A percentile compares a stretch with the other conserved stretches of the same genome.
Conservation (phyloP, 2,329 filamentous ascomycete species). For the Zelopaecilomyces penicillatus region DNA sequence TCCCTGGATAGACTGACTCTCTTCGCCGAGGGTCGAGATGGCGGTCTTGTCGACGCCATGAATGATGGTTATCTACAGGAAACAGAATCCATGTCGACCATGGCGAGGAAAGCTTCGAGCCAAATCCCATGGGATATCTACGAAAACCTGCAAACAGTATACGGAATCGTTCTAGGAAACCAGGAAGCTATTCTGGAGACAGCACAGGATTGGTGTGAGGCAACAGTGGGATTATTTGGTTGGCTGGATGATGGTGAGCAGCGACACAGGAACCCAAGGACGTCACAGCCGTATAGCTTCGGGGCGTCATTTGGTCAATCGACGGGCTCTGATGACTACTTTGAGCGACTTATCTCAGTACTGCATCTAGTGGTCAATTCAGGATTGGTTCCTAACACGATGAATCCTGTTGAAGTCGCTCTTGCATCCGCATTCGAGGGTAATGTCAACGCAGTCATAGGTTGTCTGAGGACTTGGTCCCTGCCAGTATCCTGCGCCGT, state of each 20-base stretch:
- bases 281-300: constrained; percentile 33
- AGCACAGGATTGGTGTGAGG: constrained; percentile 88
- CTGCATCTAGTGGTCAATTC: constrained; percentile 62
- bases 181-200: constrained; percentile 65
- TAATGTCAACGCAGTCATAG: constrained; percentile 67
- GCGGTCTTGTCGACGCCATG: constrained; percentile 23
- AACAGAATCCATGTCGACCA: constrained; percentile 49
- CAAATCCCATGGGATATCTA: constrained; percentile 86
- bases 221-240: constrained; percentile 68
- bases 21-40: constrained; percentile 69
- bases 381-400: constrained; percentile 68
- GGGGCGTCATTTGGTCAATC: constrained; percentile 18
- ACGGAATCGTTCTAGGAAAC: constrained; percentile 71
- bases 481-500: constrained; percentile 69
- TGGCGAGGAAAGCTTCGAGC: constrained; percentile 72
- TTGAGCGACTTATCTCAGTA: constrained; percentile 61
- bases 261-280: constrained; percentile 31
- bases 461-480: constrained; percentile 71
- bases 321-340: constrained; percentile 57
- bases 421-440: constrained; percentile 77
- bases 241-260: constrained; percentile 84
- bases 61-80: constrained; percentile 29
- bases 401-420: constrained; percentile 69
- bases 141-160: constrained; percentile 71
- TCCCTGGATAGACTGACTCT: constrained; percentile 63